Evolutionary conservation across 2,329 filamentous ascomycete genomes (phyloP), one percentile per base, ranked within the genome.

Genomic region (Ceratocystis harringtonii): DNA sequence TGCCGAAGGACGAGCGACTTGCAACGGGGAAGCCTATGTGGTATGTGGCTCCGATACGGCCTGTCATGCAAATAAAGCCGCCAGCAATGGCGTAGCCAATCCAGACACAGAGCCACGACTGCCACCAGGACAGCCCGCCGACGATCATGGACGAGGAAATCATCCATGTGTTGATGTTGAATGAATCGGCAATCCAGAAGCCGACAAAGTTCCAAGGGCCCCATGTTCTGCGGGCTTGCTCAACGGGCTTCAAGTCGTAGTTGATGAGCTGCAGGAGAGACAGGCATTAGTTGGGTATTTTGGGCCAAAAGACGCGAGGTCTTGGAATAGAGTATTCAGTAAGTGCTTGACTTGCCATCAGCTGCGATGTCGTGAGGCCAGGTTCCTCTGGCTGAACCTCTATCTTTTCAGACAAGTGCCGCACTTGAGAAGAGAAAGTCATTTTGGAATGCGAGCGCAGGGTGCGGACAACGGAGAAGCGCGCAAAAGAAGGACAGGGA

Each of bases 91-190:
- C 79, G 72, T 96, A 95, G 65, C 92, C 91, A 32, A 92, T 76
- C 86, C 90, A 92, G 55, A 96, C 89, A 72, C 88, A 91, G n/a
- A 90, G 76, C 86, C 88, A 90, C 1, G 89, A 87, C 76, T 95
- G 90, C 90, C 90, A 95, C 90, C 90, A 95, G 6, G 89, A 89
- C 25, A 95, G 79, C 12, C 90, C 89, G 61, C 77, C 79, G 1
- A 87, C 82, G 43, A 95, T 89, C 83, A 90, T 91, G 45, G 88
- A 85, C 1, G 88, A 90, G 0, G 89, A 88, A 68, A 95, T 94
- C 89, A 95, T 95, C 91, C 90, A 95, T 1, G 90, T 94, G 75
- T 92, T 94, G 73, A 94, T 90, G 74, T 92, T 92, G 77, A 92
- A 90, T 0, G 84, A 88, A 75, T 92, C 89, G 36, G 88, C 87